phyloP scores from a whole-genome alignment of 495 filamentous ascomycete species.

The Xylaria palmicola region DNA sequence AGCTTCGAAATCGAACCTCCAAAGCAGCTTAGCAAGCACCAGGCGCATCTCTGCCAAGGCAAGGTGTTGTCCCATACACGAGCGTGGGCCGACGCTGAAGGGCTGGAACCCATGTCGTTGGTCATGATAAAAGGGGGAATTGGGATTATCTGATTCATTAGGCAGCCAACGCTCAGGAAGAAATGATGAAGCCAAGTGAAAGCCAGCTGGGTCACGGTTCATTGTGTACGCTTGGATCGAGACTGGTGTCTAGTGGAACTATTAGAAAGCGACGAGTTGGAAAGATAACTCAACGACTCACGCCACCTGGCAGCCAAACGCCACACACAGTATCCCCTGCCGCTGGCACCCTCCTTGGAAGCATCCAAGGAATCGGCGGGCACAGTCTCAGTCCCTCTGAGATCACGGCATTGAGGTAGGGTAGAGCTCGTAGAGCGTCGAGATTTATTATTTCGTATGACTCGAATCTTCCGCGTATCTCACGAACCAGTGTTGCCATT shows the following conservation, averaged over 20 bases:
- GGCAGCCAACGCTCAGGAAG: slow-evolving; percentile 48
- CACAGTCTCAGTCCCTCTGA: slow-evolving; percentile 46
- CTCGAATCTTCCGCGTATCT: slow-evolving; percentile 48
- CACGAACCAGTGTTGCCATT: slow-evolving; percentile 36
- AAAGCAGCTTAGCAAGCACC: slow-evolving; percentile 51
- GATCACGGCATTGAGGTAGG: slow-evolving; percentile 46
- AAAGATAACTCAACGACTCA: background rate
- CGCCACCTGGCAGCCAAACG: slow-evolving; percentile 26
- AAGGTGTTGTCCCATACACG: slow-evolving; percentile 45
- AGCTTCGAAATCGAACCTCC: slow-evolving; percentile 51
- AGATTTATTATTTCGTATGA: slow-evolving; percentile 45
- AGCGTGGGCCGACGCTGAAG: slow-evolving; percentile 37
- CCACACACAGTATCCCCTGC: slow-evolving; percentile 35
- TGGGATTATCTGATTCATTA: slow-evolving; percentile 18
- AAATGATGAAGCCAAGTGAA: slow-evolving; percentile 22
- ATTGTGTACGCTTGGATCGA: slow-evolving; percentile 33
- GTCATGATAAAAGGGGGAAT: slow-evolving; percentile 27
- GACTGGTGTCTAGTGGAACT: slow-evolving; percentile 23
- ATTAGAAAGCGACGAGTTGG: background rate
- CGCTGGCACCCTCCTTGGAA: slow-evolving; percentile 31
- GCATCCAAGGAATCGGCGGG: slow-evolving; percentile 31
- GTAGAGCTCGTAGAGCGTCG: slow-evolving; percentile 31
- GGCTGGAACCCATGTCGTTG: slow-evolving; percentile 33
- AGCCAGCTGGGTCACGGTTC: slow-evolving; percentile 20
- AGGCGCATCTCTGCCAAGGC: slow-evolving; percentile 55